These are phyloP conservation scores for Beta corolliflora DNA, from an alignment of 179 eudicot genomes.

Conservation along the genomic window DNA sequence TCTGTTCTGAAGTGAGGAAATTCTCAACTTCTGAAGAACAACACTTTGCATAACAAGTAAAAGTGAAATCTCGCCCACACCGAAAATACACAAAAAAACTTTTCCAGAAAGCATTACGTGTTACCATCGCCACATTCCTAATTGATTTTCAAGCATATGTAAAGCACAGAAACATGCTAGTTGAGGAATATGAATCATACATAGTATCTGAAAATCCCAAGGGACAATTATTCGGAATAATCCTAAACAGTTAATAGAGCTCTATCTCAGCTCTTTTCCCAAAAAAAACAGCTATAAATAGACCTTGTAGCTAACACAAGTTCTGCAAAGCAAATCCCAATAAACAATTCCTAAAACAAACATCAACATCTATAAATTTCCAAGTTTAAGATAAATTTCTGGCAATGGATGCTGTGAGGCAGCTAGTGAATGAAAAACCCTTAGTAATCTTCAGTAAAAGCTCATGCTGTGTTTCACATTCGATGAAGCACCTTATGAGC, in stretches of 20 bases:
- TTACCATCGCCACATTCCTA: constrained; percentile 23
- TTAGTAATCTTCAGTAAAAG: constrained; percentile 75
- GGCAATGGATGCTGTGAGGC: constrained; percentile 42
- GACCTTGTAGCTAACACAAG: constrained; percentile 5
- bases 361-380: neutral
- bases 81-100: constrained; percentile 4
- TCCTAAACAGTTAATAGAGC: constrained; percentile 25
- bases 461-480: constrained; percentile 62
- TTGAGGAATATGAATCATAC: constrained; percentile 19
- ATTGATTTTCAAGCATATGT: constrained; percentile 20
- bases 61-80: constrained; percentile 7
- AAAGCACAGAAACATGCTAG: neutral
- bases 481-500: constrained; percentile 53
- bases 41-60: constrained; percentile 1
- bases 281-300: constrained; percentile 30
- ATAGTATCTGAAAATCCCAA: neutral
- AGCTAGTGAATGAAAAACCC: constrained; percentile 46
- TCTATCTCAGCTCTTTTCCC: neutral
- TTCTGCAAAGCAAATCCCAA: constrained; percentile 13
- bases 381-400: neutral
- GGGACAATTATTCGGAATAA: constrained; percentile 15
- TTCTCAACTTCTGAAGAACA: constrained; percentile 21
- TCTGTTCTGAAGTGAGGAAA: constrained; percentile 16
- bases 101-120: neutral
- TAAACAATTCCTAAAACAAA: neutral